These are phyloP conservation scores for Ceratocystis papillata DNA, from an alignment of 2,329 filamentous ascomycete species.

Conservation along the genomic window DNA sequence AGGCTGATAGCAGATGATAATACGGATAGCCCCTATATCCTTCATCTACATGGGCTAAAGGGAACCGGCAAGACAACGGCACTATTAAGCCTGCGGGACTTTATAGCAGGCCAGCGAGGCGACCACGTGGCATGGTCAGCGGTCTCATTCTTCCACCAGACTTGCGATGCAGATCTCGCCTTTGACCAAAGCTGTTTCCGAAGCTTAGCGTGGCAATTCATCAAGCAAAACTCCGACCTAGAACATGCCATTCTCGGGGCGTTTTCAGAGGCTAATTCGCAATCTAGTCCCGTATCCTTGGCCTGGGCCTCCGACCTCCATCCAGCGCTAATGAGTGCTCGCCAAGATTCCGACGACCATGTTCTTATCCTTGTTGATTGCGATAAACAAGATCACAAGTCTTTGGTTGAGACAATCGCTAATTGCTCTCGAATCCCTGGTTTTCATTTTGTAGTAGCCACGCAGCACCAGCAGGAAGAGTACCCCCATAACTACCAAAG, in stretches of 20 bases:
- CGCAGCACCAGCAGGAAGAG: not conserved
- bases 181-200: not conserved
- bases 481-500: too few species aligned
- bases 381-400: not conserved
- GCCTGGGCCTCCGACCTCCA: not conserved
- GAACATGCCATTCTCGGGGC: not conserved
- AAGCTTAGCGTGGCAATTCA: not conserved
- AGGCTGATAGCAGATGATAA: not conserved
- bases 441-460: not conserved
- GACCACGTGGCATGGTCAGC: not conserved
- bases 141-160: not conserved
- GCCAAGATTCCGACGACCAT: not conserved
- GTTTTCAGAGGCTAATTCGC: not conserved
- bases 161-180: not conserved
- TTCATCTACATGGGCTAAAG: not conserved
- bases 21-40: not conserved
- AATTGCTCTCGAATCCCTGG: not conserved
- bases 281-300: not conserved
- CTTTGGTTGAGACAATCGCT: not conserved
- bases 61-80: slow-evolving; percentile 11
- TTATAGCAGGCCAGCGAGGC: not conserved
- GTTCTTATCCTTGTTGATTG: not conserved
- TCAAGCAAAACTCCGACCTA: not conserved
- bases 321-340: not conserved
- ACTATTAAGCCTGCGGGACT: not conserved